Base-by-base conservation (phyloP, 768 basidiomycete species). In the Ramaria sp. region DNA sequence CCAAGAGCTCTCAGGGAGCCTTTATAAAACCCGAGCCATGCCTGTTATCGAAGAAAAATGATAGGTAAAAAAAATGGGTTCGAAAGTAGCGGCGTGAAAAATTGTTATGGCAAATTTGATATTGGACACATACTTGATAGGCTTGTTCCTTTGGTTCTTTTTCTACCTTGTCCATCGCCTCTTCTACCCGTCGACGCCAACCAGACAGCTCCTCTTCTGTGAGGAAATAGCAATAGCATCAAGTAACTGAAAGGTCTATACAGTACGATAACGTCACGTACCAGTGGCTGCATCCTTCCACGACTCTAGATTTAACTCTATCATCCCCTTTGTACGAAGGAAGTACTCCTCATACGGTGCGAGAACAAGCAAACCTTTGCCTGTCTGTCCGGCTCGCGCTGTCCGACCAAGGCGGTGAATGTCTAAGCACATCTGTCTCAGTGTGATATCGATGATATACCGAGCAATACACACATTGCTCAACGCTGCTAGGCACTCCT, bases 1-100 rank as follows among this genome's bases (percentile, higher is more conserved):
- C 65, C 62, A 52, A 78, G 51, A 7, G 57, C 50, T 59, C 67
- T 73, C 30, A 68, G 43, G 45, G 65, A 66, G 3, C 68, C 63
- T 18, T 77, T 74, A 63, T 81, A 82, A 63, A 78, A 83, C 12
- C 81, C 81, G 41, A 83, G 63, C 70, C 71, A 78, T 25, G 78
- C 73, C 32, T 50, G 48, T 7, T 10, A 36, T 34, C n/a, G 16
- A 58, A 32, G 41, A 20, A n/a, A n/a, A n/a, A n/a, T n/a, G n/a
- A n/a, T n/a, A n/a, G n/a, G n/a, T n/a, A n/a, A n/a, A n/a, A n/a
- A n/a, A n/a, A n/a, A n/a, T n/a, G n/a, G n/a, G n/a, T n/a, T n/a
- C n/a, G n/a, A n/a, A n/a, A n/a, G n/a, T n/a, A n/a, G n/a, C n/a
- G n/a, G n/a, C n/a, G n/a, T n/a, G n/a, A n/a, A n/a, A n/a, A n/a